These are phyloP conservation scores for Serendipita vermifera DNA, from an alignment of 768 basidiomycete species.

Conservation along the genomic window DNA sequence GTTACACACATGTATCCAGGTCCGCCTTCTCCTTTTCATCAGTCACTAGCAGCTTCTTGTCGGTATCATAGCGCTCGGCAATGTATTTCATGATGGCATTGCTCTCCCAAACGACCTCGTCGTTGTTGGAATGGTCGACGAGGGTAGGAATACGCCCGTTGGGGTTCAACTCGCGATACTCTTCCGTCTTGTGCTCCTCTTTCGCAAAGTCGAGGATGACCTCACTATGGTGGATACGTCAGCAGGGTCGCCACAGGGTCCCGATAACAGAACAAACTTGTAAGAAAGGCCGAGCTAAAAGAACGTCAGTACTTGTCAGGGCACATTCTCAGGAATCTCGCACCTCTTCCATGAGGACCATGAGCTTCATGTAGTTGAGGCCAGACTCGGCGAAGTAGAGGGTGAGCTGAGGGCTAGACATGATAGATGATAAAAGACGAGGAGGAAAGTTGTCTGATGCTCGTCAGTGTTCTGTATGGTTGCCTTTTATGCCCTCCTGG, in stretches of 20 bases:
- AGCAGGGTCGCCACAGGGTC: not conserved
- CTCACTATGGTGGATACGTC: not conserved
- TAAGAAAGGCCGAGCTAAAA: slow-evolving; percentile 7
- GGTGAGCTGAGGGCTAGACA: slow-evolving; percentile 6
- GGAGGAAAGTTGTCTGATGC: too few relatives aligned
- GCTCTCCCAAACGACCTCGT: slow-evolving; percentile 14
- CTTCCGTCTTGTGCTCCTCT: slow-evolving; percentile 12
- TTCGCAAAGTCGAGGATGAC: slow-evolving; percentile 12
- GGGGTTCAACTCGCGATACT: slow-evolving; percentile 2
- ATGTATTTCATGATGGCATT: slow-evolving; percentile 13
- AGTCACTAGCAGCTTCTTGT: slow-evolving; percentile 11
- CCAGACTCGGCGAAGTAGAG: slow-evolving; percentile 9
- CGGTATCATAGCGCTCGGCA: slow-evolving; percentile 11
- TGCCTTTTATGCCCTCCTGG: too few relatives aligned
- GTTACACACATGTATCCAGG: not conserved
- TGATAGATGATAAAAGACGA: not conserved
- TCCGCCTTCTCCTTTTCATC: slow-evolving; percentile 13
- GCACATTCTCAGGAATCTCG: too few relatives aligned
- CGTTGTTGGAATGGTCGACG: slow-evolving; percentile 17
- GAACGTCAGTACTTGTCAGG: not conserved
- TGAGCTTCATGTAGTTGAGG: slow-evolving; percentile 2
- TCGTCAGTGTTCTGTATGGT: too few relatives aligned
- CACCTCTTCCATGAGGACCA: slow-evolving; percentile 9
- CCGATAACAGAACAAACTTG: slow-evolving; percentile 3
- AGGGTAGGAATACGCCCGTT: slow-evolving; percentile 14